Percentiles rank a stretch among this genome's conserved stretches.
These are phyloP conservation scores for Emericellopsis cladophorae DNA, from an alignment of 2,329 filamentous ascomycete species.

Conservation along the genomic window DNA sequence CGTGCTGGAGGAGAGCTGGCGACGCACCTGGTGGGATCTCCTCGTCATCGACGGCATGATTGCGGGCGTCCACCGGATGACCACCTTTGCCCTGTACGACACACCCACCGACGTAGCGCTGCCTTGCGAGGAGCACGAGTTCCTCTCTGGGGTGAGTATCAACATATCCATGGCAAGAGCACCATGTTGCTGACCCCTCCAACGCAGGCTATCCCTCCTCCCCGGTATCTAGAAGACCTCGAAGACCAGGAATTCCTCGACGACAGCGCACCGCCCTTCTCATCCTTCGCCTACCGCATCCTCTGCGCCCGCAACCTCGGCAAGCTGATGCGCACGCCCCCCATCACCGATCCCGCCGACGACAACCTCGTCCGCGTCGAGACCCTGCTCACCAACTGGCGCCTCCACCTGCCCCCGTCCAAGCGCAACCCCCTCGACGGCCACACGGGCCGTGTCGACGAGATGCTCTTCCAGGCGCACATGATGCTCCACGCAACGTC, in stretches of 20 bases:
- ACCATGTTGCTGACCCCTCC: conserved; percentile 1
- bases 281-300: conserved; percentile 76
- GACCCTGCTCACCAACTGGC: conserved; percentile 56
- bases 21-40: conserved; percentile 81
- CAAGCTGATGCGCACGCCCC: conserved; percentile 51
- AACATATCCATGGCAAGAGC: not conserved
- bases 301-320: conserved; percentile 70
- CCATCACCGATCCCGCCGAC: conserved; percentile 38
- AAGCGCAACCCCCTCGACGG: conserved; percentile 56
- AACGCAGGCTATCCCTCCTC: conserved; percentile 39
- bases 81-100: conserved; percentile 57
- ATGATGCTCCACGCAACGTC: conserved; percentile 59
- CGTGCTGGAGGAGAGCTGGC: conserved; percentile 69
- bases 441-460: conserved; percentile 58
- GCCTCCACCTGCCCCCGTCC: conserved; percentile 59
- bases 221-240: conserved; percentile 59
- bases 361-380: conserved; percentile 39
- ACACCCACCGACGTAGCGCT: conserved; percentile 56
- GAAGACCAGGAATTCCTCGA: conserved; percentile 64
- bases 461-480: conserved; percentile 84
- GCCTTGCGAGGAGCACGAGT: conserved; percentile 75
- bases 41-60: conserved; percentile 78
- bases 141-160: conserved; percentile 39
- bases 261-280: conserved; percentile 53
- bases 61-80: conserved; percentile 63